Evolutionary conservation across 1,284 basidiomycete species (phyloP).

Genomic region (Ceratobasidium theobromae): DNA sequence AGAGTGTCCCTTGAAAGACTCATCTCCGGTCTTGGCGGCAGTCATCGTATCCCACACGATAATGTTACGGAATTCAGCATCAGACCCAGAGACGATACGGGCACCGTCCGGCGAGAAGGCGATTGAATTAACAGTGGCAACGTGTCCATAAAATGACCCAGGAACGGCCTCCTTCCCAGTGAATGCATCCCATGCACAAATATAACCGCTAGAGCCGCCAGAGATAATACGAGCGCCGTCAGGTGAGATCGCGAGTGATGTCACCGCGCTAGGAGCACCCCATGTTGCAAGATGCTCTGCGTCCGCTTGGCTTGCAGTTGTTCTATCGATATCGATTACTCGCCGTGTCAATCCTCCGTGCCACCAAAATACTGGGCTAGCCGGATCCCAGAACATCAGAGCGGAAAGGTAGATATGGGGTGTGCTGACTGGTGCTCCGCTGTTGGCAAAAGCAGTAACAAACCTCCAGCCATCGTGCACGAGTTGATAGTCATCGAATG

Average conservation of each 20-base stretch:
- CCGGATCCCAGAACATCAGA: neutral
- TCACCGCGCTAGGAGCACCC: no score
- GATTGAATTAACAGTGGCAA: neutral
- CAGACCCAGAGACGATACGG: neutral
- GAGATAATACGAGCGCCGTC: no score
- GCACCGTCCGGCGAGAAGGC: neutral
- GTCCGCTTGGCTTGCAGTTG: no score
- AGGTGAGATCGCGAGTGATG: no score
- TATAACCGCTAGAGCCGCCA: neutral
- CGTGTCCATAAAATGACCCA: neutral
- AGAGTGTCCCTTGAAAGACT: neutral
- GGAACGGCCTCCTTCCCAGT: neutral
- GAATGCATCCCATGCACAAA: neutral
- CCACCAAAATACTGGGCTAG: neutral
- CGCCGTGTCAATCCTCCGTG: neutral
- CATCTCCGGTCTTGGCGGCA: neutral
- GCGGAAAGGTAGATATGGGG: slow-evolving; percentile 5
- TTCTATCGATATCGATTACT: neutral
- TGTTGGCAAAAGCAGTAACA: neutral
- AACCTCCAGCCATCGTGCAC: neutral
- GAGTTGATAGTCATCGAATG: no score
- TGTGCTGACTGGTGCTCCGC: neutral
- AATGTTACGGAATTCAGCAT: neutral
- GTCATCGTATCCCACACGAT: slow-evolving; percentile 1
- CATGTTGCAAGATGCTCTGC: no score